Evolutionary conservation across 2,329 filamentous ascomycete species (phyloP).

Genomic region (Nemania sp.): DNA sequence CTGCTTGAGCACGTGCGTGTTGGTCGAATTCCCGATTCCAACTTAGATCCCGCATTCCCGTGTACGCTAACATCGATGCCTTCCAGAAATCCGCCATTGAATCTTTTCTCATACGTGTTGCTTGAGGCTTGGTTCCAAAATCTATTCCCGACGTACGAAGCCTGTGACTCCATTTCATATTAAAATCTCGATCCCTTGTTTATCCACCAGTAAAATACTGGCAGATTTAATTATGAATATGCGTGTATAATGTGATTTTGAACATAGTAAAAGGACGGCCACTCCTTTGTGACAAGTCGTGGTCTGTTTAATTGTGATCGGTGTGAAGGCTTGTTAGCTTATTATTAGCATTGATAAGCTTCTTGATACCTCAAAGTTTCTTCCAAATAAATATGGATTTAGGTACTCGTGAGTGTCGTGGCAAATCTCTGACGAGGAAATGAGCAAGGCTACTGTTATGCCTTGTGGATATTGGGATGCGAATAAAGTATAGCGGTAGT

Average conservation of each 20-base stretch:
- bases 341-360: constrained; percentile 5
- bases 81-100: background rate
- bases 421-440: background rate
- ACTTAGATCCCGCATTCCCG: background rate
- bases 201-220: background rate
- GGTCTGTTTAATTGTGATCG: background rate
- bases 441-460: background rate
- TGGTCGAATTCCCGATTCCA: background rate
- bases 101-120: background rate
- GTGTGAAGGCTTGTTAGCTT: background rate
- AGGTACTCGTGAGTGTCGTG: background rate
- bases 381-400: background rate
- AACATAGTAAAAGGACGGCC: constrained; percentile 6
- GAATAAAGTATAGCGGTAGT: background rate
- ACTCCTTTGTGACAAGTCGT: background rate
- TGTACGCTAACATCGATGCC: background rate
- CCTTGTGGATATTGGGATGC: background rate
- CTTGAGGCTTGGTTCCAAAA: background rate
- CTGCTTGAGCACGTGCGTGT: background rate
- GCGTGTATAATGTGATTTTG: constrained; percentile 1
- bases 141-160: background rate
- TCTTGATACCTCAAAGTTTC: background rate
- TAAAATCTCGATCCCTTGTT: constrained; percentile 1
- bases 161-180: constrained; percentile 1
- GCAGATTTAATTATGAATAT: constrained; percentile 8